These are phyloP conservation scores for Pichia norvegensis DNA, from an alignment of 1,139 yeast genomes.

Conservation along the genomic window DNA sequence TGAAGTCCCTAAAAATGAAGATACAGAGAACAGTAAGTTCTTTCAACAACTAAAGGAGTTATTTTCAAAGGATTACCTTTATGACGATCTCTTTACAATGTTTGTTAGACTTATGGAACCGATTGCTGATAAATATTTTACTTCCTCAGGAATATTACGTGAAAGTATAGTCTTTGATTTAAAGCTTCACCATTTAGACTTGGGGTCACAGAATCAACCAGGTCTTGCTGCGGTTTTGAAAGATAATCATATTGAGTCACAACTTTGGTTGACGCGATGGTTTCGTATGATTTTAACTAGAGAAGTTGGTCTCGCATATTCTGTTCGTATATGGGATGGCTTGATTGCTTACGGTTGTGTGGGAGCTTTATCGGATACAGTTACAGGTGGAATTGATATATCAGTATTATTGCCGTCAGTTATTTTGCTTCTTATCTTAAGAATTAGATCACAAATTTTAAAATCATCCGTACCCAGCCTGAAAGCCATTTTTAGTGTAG, in stretches of 20 bases:
- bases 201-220: constrained; percentile 30
- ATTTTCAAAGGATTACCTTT: constrained; percentile 34
- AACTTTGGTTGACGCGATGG: constrained; percentile 63
- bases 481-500: not conserved
- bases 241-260: constrained; percentile 44
- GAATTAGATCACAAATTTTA: constrained; percentile 32
- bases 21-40: no score
- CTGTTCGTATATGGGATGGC: constrained; percentile 52
- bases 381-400: constrained; percentile 17
- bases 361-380: constrained; percentile 9
- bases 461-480: constrained; percentile 6
- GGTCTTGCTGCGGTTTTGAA: constrained; percentile 34
- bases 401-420: constrained; percentile 43
- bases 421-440: constrained; percentile 44
- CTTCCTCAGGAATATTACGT: constrained; percentile 18
- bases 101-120: constrained; percentile 38
- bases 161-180: constrained; percentile 41
- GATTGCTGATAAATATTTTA: constrained; percentile 36
- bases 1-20: not conserved
- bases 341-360: constrained; percentile 34
- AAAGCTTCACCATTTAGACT: constrained; percentile 33
- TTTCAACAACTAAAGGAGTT: constrained; percentile 27
- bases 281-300: constrained; percentile 49
- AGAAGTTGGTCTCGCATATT: constrained; percentile 46
- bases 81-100: constrained; percentile 41